Percentiles rank a stretch among this genome's conserved stretches.
Evolutionary conservation across 164 flowering plant species (phyloP).

Genomic region (Sedum album): DNA sequence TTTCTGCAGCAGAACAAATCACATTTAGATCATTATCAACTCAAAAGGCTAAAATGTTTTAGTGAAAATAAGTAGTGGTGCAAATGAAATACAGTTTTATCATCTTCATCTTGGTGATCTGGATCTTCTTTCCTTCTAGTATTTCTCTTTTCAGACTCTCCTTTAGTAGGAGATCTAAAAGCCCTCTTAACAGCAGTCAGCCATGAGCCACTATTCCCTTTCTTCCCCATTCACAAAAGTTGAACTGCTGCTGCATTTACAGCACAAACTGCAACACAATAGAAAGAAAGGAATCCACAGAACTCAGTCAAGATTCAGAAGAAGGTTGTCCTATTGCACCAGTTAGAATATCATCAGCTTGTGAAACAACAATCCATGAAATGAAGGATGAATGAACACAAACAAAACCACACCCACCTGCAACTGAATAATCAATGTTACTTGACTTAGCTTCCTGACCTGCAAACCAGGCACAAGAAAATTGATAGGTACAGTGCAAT

Average conservation of each 20-base stretch:
- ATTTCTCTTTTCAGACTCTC: conserved; percentile 16
- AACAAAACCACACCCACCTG: not conserved
- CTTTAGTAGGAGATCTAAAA: conserved; percentile 33
- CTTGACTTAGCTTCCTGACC: not conserved
- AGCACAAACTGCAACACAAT: not conserved
- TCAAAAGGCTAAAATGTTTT: not conserved
- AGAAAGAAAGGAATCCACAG: not conserved
- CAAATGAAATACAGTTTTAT: conserved; percentile 21
- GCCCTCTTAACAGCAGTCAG: conserved; percentile 63
- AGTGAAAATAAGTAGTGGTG: too few relatives aligned
- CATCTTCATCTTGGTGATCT: conserved; percentile 27
- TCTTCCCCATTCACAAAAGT: conserved; percentile 23
- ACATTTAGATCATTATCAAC: not conserved
- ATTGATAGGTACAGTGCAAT: not conserved
- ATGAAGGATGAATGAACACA: not conserved
- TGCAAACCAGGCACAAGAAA: conserved; percentile 8
- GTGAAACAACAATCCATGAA: not conserved
- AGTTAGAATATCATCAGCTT: not conserved
- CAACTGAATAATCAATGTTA: not conserved
- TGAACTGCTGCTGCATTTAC: not conserved
- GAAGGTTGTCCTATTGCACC: not conserved
- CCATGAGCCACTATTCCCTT: conserved; percentile 30
- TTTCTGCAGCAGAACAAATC: conserved; percentile 22
- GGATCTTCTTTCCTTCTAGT: conserved; percentile 24
- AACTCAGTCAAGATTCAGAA: not conserved